Evolutionary conservation across 257 asterid species (phyloP).

Genomic region (Nicotiana noctiflora): DNA sequence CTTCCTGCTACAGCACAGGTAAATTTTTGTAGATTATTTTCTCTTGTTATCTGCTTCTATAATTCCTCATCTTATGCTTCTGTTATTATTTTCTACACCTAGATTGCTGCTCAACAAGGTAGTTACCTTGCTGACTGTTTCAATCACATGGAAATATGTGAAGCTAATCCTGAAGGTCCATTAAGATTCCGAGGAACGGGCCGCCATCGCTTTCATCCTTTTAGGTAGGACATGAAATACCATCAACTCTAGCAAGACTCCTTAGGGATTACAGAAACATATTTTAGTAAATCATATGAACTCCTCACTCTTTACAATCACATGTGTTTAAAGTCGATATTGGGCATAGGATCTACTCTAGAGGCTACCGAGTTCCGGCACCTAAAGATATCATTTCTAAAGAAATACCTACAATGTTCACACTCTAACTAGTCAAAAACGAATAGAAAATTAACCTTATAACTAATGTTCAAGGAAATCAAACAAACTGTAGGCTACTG

Average conservation of each 20-base stretch:
- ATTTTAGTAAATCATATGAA: not conserved
- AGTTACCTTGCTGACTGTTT: conserved; percentile 77
- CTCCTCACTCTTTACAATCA: too few relatives aligned
- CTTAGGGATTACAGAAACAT: too few relatives aligned
- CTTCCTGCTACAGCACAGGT: conserved; percentile 99
- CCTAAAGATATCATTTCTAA: too few relatives aligned
- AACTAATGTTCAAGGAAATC: too few relatives aligned
- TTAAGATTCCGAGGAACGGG: conserved; percentile 71
- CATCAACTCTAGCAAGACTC: too few relatives aligned
- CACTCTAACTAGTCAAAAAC: too few relatives aligned
- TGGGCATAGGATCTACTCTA: too few relatives aligned
- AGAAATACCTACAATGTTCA: too few relatives aligned
- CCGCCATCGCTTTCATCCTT: conserved; percentile 69
- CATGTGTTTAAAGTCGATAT: too few relatives aligned
- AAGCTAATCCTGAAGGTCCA: conserved; percentile 77
- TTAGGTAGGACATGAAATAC: conserved; percentile 37
- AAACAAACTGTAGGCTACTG: too few relatives aligned
- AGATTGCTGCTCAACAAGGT: conserved; percentile 99
- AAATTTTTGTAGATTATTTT: not conserved
- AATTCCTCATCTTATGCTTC: not conserved
- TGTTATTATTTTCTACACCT: not conserved
- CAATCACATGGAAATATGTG: conserved; percentile 61
- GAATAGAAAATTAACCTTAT: too few relatives aligned
- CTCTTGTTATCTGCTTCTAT: not conserved
- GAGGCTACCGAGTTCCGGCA: too few relatives aligned